Conservation (phyloP, 139 green algal genomes). For the Auxenochlorella pyrenoidosa region DNA sequence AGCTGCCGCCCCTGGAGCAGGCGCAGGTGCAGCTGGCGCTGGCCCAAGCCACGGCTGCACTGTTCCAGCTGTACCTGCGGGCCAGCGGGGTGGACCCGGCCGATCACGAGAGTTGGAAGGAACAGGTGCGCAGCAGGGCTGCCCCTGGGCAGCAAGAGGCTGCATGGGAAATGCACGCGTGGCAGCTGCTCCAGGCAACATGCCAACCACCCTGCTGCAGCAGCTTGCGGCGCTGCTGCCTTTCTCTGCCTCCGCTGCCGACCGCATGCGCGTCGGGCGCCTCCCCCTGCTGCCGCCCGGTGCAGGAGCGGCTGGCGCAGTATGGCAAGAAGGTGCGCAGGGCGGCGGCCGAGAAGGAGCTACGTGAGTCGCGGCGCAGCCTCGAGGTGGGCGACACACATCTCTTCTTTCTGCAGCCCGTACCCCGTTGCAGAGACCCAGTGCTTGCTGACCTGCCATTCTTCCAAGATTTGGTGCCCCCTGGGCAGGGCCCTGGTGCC, state of each 20-base stretch:
- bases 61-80: constrained; percentile 34
- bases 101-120: constrained; percentile 19
- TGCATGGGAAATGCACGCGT: too few relatives aligned
- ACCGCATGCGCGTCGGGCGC: too few relatives aligned
- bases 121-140: constrained; percentile 29
- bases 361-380: constrained; percentile 23
- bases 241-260: too few relatives aligned
- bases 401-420: neutral
- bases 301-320: constrained; percentile 41
- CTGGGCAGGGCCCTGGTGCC: neutral
- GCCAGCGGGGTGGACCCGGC: constrained; percentile 28
- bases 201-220: too few relatives aligned
- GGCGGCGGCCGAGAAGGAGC: constrained; percentile 32
- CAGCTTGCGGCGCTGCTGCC: neutral
- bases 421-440: neutral
- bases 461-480: too few relatives aligned
- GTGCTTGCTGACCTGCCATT: neutral
- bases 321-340: constrained; percentile 67
- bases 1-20: constrained; percentile 25
- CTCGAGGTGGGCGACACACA: constrained; percentile 24
- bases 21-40: constrained; percentile 40
- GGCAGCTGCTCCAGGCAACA: too few relatives aligned
- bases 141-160: too few relatives aligned
- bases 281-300: too few relatives aligned
- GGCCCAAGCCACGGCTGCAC: constrained; percentile 16